Evolutionary conservation across 495 filamentous ascomycete species (phyloP).

Genomic region (Viridothelium virens): DNA sequence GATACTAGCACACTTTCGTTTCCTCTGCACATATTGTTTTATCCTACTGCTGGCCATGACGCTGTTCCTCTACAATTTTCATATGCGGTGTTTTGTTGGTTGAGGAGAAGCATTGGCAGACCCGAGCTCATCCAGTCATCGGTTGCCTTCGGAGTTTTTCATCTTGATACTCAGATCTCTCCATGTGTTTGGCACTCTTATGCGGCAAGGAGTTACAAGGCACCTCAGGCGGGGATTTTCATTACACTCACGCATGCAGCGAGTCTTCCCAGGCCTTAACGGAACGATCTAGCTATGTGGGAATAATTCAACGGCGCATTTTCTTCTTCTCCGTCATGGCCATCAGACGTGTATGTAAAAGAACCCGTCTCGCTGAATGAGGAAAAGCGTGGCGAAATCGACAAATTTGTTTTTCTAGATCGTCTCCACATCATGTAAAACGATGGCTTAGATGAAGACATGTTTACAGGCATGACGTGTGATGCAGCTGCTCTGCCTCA

Average conservation of each 20-base stretch:
- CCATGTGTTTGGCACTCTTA: neutral
- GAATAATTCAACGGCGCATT: constrained; percentile 8
- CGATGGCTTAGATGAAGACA: neutral
- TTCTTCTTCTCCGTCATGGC: constrained; percentile 32
- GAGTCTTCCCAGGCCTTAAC: neutral
- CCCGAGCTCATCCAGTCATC: neutral
- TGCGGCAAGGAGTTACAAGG: constrained; percentile 4
- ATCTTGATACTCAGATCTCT: neutral
- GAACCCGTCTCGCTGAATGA: constrained; percentile 20
- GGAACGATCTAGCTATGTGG: neutral
- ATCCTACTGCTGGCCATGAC: constrained; percentile 17
- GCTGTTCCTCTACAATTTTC: neutral
- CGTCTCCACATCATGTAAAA: neutral
- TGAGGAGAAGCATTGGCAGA: constrained; percentile 10
- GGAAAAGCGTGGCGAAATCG: constrained; percentile 23
- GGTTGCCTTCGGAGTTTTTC: constrained; percentile 12
- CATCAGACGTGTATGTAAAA: constrained; percentile 35
- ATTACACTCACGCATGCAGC: neutral
- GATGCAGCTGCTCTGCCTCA: constrained; percentile 12
- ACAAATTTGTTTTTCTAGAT: constrained; percentile 5
- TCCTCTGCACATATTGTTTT: constrained; percentile 15
- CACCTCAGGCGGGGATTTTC: neutral
- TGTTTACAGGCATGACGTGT: neutral
- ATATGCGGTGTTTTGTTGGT: constrained; percentile 9
- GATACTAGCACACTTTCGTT: constrained; percentile 23